These are phyloP conservation scores for Aristolochia californica DNA, from an alignment of 164 flowering plant genomes.

Conservation along the genomic window DNA sequence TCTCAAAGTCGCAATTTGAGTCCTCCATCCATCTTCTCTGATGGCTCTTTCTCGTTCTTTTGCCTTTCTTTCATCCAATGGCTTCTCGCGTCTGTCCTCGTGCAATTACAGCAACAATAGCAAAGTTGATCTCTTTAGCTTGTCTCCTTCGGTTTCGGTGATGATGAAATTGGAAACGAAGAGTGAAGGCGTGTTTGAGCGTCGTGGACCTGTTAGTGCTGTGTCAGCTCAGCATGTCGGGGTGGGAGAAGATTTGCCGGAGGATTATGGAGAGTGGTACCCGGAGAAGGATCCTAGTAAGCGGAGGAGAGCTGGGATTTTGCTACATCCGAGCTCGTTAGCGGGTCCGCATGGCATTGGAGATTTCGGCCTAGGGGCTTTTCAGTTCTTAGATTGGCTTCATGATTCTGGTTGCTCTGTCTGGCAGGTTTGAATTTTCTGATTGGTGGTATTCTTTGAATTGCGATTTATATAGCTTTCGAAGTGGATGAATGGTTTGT, in stretches of 20 bases:
- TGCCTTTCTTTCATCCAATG: no score
- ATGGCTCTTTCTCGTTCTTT: no score
- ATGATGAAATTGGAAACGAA: not conserved
- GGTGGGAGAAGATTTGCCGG: constrained; percentile 67
- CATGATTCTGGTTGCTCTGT: constrained; percentile 68
- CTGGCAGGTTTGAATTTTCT: constrained; percentile 65
- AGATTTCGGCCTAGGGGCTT: constrained; percentile 72
- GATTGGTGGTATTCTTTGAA: not conserved
- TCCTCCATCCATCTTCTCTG: no score
- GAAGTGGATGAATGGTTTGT: no score
- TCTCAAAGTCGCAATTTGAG: no score
- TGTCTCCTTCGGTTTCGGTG: not conserved
- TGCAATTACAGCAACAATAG: no score
- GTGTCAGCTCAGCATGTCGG: constrained; percentile 5
- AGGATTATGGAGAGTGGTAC: constrained; percentile 42
- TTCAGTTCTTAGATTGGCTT: constrained; percentile 86
- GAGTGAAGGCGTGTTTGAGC: not conserved
- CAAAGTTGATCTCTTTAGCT: not conserved
- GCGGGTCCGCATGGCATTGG: constrained; percentile 80
- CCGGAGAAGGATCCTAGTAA: constrained; percentile 31
- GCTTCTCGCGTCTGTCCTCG: no score
- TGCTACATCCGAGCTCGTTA: constrained; percentile 91
- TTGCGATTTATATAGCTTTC: not conserved
- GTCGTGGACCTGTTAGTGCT: not conserved
- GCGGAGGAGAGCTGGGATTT: constrained; percentile 69